Percentiles rank a stretch among this genome's conserved stretches.
phyloP scores from a whole-genome alignment of 306 rosid species.

The Ceratonia siliqua region DNA sequence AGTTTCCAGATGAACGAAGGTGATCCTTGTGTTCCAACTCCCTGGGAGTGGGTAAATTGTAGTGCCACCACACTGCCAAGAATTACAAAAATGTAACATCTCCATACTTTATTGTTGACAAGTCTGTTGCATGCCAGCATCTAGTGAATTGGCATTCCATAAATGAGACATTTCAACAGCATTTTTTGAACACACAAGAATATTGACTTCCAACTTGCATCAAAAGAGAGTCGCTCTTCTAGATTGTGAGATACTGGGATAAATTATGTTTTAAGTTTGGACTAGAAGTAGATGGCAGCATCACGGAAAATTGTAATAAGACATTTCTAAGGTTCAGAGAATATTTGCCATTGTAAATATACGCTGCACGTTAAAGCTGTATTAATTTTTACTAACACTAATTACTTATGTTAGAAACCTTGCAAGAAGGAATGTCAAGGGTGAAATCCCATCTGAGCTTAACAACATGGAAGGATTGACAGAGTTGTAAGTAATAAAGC shows the following conservation, averaged over 20 bases:
- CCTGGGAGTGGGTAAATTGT: constrained; percentile 89
- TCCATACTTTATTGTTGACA: constrained; percentile 27
- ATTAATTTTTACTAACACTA: constrained; percentile 8
- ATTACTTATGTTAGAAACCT: constrained; percentile 55
- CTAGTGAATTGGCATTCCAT: constrained; percentile 23
- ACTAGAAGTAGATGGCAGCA: constrained; percentile 22
- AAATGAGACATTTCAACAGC: neutral
- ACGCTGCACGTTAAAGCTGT: constrained; percentile 10
- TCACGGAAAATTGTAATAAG: neutral
- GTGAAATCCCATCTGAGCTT: constrained; percentile 74
- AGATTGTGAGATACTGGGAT: neutral
- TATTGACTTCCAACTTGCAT: constrained; percentile 13
- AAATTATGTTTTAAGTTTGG: neutral
- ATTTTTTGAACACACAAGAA: neutral
- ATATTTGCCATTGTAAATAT: constrained; percentile 19
- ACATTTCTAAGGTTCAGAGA: constrained; percentile 17
- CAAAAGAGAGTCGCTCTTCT: neutral
- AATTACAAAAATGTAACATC: constrained; percentile 71
- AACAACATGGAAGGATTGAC: constrained; percentile 68
- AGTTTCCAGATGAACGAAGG: constrained; percentile 60
- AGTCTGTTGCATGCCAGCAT: constrained; percentile 18
- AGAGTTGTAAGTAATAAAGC: constrained; percentile 72
- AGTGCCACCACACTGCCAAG: constrained; percentile 60
- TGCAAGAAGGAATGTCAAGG: constrained; percentile 62
- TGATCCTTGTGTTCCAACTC: constrained; percentile 89